These are phyloP conservation scores for Talaromyces sp. DNA, from an alignment of 2,329 filamentous ascomycete genomes.

Conservation along the genomic window DNA sequence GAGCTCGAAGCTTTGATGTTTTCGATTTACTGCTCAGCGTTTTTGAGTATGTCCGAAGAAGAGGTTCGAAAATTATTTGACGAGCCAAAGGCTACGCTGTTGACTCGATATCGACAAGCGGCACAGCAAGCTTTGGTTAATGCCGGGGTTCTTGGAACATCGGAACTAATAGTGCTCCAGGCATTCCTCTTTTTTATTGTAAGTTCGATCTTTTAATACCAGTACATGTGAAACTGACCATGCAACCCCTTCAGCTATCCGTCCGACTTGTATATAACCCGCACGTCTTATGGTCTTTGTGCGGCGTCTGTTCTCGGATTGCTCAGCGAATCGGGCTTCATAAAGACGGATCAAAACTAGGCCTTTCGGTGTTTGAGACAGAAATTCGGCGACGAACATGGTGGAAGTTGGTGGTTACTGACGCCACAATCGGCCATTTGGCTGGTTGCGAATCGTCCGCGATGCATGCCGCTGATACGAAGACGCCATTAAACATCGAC, in stretches of 20 bases:
- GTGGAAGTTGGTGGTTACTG: slow-evolving; percentile 59
- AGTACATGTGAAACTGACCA: background rate
- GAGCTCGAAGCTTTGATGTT: slow-evolving; percentile 26
- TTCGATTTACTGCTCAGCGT: slow-evolving; percentile 26
- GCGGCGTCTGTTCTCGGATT: slow-evolving; percentile 56
- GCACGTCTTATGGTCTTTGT: slow-evolving; percentile 56
- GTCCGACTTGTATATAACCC: slow-evolving; percentile 54
- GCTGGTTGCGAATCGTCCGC: slow-evolving; percentile 52
- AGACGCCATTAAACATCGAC: slow-evolving; percentile 37
- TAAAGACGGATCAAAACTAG: slow-evolving; percentile 53
- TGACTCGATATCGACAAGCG: slow-evolving; percentile 17
- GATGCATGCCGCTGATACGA: slow-evolving; percentile 29
- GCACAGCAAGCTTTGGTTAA: slow-evolving; percentile 16
- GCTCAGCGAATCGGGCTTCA: slow-evolving; percentile 64
- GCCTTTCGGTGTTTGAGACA: slow-evolving; percentile 56
- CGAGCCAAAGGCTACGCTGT: slow-evolving; percentile 17
- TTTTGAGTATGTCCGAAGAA: slow-evolving; percentile 24
- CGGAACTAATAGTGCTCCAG: slow-evolving; percentile 53
- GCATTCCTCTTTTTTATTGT: slow-evolving; percentile 52
- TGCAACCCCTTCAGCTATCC: slow-evolving; percentile 40
- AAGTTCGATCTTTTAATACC: background rate
- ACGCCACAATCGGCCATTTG: slow-evolving; percentile 52
- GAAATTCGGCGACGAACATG: slow-evolving; percentile 64
- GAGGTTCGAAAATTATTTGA: slow-evolving; percentile 15
- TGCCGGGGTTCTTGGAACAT: slow-evolving; percentile 15